phyloP scores from a whole-genome alignment of 768 basidiomycete genomes.

The Suillus discolor region DNA sequence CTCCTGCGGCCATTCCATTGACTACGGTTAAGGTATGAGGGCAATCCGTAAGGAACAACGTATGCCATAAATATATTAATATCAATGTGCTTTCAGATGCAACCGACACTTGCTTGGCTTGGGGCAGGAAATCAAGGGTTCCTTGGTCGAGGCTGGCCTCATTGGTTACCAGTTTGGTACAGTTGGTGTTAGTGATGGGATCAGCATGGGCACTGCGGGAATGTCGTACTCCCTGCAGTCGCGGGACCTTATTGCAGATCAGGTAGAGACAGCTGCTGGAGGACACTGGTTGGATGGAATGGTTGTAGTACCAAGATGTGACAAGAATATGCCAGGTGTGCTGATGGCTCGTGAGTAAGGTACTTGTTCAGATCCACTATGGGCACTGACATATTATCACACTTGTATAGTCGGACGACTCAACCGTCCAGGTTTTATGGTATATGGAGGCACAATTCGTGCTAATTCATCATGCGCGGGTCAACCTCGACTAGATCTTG shows the following conservation, averaged over 20 bases:
- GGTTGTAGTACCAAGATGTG: conserved; percentile 96
- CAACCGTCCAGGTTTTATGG: conserved; percentile 96
- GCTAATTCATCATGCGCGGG: conserved; percentile 91
- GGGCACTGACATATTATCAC: conserved; percentile 6
- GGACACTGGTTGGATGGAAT: conserved; percentile 98
- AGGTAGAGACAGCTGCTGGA: conserved; percentile 95
- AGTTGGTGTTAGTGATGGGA: conserved; percentile 96
- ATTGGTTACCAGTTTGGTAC: conserved; percentile 98
- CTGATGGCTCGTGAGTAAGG: conserved; percentile 84
- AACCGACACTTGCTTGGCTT: conserved; percentile 91
- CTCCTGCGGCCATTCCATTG: conserved; percentile 16
- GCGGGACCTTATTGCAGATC: conserved; percentile 96
- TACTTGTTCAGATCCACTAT: not conserved
- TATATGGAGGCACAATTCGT: conserved; percentile 95
- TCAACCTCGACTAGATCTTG: conserved; percentile 86
- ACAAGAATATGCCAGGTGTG: conserved; percentile 99
- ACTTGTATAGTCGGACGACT: conserved; percentile 75
- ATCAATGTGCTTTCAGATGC: conserved; percentile 57
- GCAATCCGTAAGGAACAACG: conserved; percentile 80
- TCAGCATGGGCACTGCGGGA: conserved; percentile 94
- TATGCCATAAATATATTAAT: not conserved
- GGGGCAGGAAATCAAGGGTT: conserved; percentile 85
- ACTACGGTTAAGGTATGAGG: conserved; percentile 80
- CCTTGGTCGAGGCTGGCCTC: conserved; percentile 66
- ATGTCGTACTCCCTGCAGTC: conserved; percentile 98